Conservation (phyloP, 2,329 filamentous ascomycete species). For the Fusarium coicis region DNA sequence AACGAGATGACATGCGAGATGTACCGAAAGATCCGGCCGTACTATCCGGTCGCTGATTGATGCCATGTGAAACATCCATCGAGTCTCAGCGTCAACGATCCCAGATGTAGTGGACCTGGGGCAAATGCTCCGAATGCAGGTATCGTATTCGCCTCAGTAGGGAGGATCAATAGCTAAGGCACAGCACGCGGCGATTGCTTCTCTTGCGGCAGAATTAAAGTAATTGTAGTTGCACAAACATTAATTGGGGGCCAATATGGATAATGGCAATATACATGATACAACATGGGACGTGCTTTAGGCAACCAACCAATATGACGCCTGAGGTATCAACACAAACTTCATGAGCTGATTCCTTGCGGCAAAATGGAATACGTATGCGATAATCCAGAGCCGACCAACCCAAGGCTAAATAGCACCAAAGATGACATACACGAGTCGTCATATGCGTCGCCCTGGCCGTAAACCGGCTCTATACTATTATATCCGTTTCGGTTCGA, state of each 20-base stretch:
- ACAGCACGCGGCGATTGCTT: neutral
- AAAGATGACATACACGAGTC: neutral
- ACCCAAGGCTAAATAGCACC: neutral
- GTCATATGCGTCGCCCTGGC: neutral
- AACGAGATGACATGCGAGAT: neutral
- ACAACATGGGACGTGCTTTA: neutral
- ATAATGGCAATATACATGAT: neutral
- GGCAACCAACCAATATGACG: neutral
- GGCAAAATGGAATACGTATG: neutral
- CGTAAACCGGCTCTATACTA: neutral
- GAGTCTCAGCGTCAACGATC: neutral
- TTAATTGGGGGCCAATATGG: neutral
- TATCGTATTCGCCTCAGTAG: fast-evolving
- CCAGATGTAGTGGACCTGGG: neutral
- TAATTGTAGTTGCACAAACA: fast-evolving
- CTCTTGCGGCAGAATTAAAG: neutral
- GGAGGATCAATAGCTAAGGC: neutral
- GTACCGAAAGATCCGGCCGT: neutral
- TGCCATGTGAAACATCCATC: neutral
- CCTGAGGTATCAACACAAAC: neutral
- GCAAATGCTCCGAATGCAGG: no score
- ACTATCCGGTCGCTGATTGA: neutral
- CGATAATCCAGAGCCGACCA: neutral
- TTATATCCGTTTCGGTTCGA: neutral
- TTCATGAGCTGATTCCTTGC: neutral